phyloP scores from a whole-genome alignment of 805 yeast genomes.

The Pichia cephalocereana region DNA sequence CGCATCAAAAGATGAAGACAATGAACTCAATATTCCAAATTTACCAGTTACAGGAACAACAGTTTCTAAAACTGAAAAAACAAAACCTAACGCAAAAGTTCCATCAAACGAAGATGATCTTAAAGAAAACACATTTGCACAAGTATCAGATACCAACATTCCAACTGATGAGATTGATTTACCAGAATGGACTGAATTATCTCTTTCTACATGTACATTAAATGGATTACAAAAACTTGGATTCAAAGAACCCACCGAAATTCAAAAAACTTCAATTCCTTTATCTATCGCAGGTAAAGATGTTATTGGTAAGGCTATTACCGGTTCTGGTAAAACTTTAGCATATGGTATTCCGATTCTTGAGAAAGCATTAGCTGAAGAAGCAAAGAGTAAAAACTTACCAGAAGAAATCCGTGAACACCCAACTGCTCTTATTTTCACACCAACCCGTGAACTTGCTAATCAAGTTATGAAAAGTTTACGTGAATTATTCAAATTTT shows the following conservation, averaged over 20 bases:
- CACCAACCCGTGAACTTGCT: slow-evolving; percentile 96
- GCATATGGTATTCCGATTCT: slow-evolving; percentile 93
- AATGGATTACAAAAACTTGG: slow-evolving; percentile 51
- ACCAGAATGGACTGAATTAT: slow-evolving; percentile 50
- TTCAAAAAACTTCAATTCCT: slow-evolving; percentile 73
- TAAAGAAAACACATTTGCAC: slow-evolving; percentile 11
- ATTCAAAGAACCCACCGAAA: slow-evolving; percentile 70
- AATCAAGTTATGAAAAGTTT: slow-evolving; percentile 86
- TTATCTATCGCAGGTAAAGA: slow-evolving; percentile 64
- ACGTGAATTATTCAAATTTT: slow-evolving; percentile 40
- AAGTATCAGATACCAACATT: slow-evolving; percentile 7
- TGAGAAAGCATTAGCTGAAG: slow-evolving; percentile 43
- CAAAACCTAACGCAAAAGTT: background rate
- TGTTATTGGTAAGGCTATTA: slow-evolving; percentile 90
- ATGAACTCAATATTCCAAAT: slow-evolving; percentile 11
- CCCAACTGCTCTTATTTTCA: slow-evolving; percentile 74
- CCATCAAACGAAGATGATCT: slow-evolving; percentile 6
- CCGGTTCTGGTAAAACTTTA: slow-evolving; percentile 95
- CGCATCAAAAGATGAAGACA: slow-evolving; percentile 10
- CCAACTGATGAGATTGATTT: slow-evolving; percentile 32
- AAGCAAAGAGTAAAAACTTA: background rate
- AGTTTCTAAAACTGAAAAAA: slow-evolving; percentile 6
- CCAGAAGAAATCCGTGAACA: slow-evolving; percentile 16
- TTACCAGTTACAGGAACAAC: background rate
- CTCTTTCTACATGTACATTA: slow-evolving; percentile 47